Conservation (phyloP, 352 stramenopile species). For the Pythium insidiosum region DNA sequence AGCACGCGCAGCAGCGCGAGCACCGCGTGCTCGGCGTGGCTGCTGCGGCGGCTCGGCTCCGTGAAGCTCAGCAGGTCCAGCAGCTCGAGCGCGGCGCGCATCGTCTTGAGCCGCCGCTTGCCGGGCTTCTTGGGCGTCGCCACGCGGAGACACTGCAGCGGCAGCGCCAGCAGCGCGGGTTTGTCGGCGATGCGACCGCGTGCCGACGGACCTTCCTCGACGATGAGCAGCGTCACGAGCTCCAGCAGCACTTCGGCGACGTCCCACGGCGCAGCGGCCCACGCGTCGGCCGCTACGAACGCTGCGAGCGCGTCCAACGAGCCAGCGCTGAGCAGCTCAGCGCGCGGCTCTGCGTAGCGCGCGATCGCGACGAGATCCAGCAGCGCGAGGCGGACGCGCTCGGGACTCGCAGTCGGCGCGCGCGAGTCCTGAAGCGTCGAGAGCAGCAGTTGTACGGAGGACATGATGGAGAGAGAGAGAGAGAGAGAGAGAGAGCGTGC, state of each 20-base stretch:
- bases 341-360: slow-evolving; percentile 23
- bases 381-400: slow-evolving; percentile 16
- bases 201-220: slow-evolving; percentile 13
- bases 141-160: slow-evolving; percentile 12
- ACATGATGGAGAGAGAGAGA: too few relatives aligned
- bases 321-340: slow-evolving; percentile 18
- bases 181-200: slow-evolving; percentile 1
- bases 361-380: slow-evolving; percentile 30
- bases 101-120: slow-evolving; percentile 26
- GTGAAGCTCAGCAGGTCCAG: slow-evolving; percentile 21
- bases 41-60: background rate
- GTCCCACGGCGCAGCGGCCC: slow-evolving; percentile 5
- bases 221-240: slow-evolving; percentile 25
- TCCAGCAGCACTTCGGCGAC: slow-evolving; percentile 32
- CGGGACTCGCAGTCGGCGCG: slow-evolving; percentile 5
- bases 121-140: slow-evolving; percentile 8
- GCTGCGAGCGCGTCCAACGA: slow-evolving; percentile 16
- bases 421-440: slow-evolving; percentile 23
- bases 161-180: slow-evolving; percentile 17
- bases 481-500: too few relatives aligned
- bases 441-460: slow-evolving; percentile 34
- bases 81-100: slow-evolving; percentile 38
- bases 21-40: slow-evolving; percentile 8
- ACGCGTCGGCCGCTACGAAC: slow-evolving; percentile 16
- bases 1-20: slow-evolving; percentile 23